These are phyloP conservation scores for Peniophora sp. DNA, from an alignment of 1,284 basidiomycete genomes.

Conservation along the genomic window DNA sequence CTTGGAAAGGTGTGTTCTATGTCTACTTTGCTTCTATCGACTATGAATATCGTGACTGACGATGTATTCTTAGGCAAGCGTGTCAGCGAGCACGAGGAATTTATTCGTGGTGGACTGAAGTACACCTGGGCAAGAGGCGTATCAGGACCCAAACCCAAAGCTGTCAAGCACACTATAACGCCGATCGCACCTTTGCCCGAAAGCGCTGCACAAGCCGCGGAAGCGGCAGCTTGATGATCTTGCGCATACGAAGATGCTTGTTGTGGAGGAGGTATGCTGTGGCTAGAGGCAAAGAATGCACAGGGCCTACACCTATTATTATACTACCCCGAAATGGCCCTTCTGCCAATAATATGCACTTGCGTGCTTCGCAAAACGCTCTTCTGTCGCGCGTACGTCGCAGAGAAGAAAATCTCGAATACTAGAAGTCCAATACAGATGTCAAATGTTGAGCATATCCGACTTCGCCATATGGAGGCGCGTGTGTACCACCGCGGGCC, in stretches of 20 bases:
- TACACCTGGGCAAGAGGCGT: conserved; percentile 50
- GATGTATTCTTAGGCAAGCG: conserved; percentile 33
- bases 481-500: too few relatives aligned
- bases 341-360: too few relatives aligned
- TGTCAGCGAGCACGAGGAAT: conserved; percentile 38
- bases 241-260: not conserved
- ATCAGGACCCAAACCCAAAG: conserved; percentile 21
- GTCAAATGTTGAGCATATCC: too few relatives aligned
- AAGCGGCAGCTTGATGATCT: not conserved
- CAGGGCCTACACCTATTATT: too few relatives aligned
- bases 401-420: not conserved
- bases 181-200: too few relatives aligned
- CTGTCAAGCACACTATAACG: not conserved
- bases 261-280: too few relatives aligned
- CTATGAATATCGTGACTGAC: not conserved
- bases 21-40: not conserved
- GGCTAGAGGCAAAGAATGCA: too few relatives aligned
- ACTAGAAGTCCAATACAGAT: not conserved
- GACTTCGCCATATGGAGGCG: too few relatives aligned
- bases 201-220: not conserved
- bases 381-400: too few relatives aligned
- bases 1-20: conserved; percentile 64
- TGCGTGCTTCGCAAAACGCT: too few relatives aligned
- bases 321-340: too few relatives aligned
- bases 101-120: conserved; percentile 52